phyloP scores from a whole-genome alignment of 345 rosid species.

The Gossypium anomalum region DNA sequence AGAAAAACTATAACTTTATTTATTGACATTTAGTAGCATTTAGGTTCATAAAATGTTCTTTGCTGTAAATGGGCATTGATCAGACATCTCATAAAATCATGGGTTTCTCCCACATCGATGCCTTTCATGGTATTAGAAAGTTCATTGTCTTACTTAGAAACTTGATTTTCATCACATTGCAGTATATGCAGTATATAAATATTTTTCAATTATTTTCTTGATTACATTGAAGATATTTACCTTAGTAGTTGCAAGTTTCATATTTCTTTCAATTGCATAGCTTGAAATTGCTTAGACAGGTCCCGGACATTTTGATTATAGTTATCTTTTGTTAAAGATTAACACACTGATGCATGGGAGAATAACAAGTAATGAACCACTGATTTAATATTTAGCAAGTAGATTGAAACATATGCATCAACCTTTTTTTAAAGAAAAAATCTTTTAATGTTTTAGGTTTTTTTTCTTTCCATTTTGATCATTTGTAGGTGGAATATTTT shows the following conservation, averaged over 20 bases:
- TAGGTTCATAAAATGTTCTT: not conserved
- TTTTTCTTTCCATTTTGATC: conserved; percentile 15
- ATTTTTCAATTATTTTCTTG: not conserved
- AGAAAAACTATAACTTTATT: not conserved
- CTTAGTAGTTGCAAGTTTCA: not conserved
- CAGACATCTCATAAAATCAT: not conserved
- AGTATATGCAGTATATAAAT: not conserved
- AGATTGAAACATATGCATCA: not conserved
- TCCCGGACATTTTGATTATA: not conserved
- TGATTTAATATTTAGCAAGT: not conserved
- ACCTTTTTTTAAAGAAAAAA: not conserved
- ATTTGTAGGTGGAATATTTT: conserved; percentile 30
- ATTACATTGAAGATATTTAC: not conserved
- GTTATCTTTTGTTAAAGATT: not conserved
- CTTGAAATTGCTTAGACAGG: not conserved
- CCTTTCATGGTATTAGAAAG: not conserved
- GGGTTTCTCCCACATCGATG: not conserved
- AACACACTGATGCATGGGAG: not conserved
- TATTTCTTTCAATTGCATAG: not conserved
- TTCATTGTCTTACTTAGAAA: not conserved
- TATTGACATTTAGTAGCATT: conserved; percentile 6
- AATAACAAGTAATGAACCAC: not conserved
- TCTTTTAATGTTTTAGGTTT: conserved; percentile 3
- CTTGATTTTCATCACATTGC: not conserved
- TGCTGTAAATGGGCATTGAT: not conserved